A percentile compares a stretch with the other conserved stretches of the same genome.
Conservation (phyloP, 768 basidiomycete genomes). For the Lepiota brunneoincarnata region DNA sequence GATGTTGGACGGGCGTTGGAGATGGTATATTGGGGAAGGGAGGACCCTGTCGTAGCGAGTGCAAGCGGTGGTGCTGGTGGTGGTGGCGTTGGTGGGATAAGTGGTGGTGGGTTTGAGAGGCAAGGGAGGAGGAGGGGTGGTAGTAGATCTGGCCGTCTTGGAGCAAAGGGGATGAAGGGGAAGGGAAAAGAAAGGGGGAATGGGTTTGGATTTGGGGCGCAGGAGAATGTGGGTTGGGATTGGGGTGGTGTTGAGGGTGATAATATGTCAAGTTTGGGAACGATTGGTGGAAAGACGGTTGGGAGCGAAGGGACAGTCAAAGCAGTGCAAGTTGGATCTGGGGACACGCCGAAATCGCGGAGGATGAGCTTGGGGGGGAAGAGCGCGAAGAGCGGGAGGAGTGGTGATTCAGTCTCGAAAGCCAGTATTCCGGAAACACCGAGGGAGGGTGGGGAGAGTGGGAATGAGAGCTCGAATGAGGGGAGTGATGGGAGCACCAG, state of each 20-base stretch:
- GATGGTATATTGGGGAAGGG: slow-evolving; percentile 25
- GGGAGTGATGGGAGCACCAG: slow-evolving; percentile 12
- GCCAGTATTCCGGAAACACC: neutral
- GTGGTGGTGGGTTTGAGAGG: slow-evolving; percentile 1
- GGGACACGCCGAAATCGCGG: slow-evolving; percentile 5
- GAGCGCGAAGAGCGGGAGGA: slow-evolving; percentile 3
- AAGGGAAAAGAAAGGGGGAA: slow-evolving; percentile 17
- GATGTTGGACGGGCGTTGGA: slow-evolving; percentile 55
- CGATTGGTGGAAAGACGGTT: slow-evolving; percentile 10
- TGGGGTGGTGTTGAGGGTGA: slow-evolving; percentile 5
- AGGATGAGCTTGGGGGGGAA: slow-evolving; percentile 6
- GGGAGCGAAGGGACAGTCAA: slow-evolving; percentile 15
- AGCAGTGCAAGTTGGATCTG: slow-evolving; percentile 9
- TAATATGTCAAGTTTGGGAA: slow-evolving; percentile 10
- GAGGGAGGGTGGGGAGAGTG: slow-evolving; percentile 6
- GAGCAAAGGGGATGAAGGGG: slow-evolving; percentile 2
- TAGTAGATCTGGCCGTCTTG: slow-evolving; percentile 8
- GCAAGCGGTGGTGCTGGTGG: neutral
- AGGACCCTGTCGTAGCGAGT: slow-evolving; percentile 12
- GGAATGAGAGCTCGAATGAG: slow-evolving; percentile 9
- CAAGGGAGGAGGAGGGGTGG: slow-evolving; percentile 4
- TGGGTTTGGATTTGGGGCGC: neutral
- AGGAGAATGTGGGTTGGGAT: neutral
- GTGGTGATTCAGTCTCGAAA: neutral
- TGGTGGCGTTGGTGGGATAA: neutral